A percentile compares a stretch with the other conserved stretches of the same genome.
Evolutionary conservation across 257 asterid genomes (phyloP).

Genomic region (Solanum lycopersicoides): DNA sequence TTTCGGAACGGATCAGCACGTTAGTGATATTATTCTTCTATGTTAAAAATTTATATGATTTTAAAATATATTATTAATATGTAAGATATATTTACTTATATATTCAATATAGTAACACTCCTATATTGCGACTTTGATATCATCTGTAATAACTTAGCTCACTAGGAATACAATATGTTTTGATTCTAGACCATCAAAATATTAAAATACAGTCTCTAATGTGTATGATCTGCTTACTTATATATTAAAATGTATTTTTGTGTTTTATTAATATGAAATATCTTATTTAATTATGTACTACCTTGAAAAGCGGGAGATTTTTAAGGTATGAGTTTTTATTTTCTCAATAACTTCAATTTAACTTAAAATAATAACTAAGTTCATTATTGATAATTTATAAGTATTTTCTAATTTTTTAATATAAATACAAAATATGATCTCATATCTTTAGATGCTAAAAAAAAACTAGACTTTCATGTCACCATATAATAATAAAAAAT

Average conservation of each 20-base stretch:
- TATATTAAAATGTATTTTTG: neutral
- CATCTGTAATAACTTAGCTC: neutral
- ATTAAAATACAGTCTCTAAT: neutral
- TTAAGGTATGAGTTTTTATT: neutral
- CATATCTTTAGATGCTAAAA: neutral
- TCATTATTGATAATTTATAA: neutral
- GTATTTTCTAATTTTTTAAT: no score
- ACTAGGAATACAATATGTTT: no score
- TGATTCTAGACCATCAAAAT: fast-evolving
- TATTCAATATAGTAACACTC: no score
- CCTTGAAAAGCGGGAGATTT: neutral
- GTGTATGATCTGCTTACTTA: neutral
- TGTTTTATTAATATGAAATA: no score
- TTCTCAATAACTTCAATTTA: neutral
- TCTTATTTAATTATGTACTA: no score
- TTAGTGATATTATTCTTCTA: neutral
- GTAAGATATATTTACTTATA: no score
- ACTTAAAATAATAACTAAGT: no score
- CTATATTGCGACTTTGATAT: no score
- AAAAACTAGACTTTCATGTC: slow-evolving; percentile 17
- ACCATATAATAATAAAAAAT: slow-evolving; percentile 4
- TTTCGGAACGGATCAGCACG: neutral
- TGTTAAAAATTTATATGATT: no score
- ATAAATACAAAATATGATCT: no score
- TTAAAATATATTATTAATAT: no score